Percentiles rank a stretch among this genome's conserved stretches.
These are phyloP conservation scores for Articulospora tetracladia DNA, from an alignment of 495 filamentous ascomycete genomes.

Conservation along the genomic window DNA sequence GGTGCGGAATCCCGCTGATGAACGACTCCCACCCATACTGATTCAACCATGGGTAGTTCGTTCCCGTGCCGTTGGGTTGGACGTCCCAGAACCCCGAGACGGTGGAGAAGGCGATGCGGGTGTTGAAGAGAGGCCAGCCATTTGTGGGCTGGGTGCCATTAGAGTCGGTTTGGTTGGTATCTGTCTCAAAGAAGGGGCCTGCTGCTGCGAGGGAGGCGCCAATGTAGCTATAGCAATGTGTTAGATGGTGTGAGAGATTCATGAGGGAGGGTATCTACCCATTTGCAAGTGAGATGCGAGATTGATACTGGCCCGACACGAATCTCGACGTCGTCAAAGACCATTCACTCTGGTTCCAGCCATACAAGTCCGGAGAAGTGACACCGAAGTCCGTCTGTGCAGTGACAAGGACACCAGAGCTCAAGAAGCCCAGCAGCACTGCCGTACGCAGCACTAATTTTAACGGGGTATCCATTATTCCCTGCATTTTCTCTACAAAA, in stretches of 20 bases:
- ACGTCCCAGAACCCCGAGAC: slow-evolving; percentile 70
- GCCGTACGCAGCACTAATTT: not conserved
- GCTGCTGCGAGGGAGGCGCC: slow-evolving; percentile 52
- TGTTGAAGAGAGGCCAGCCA: slow-evolving; percentile 71
- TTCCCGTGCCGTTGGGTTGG: slow-evolving; percentile 57
- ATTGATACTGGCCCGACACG: slow-evolving; percentile 58
- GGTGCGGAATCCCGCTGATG: slow-evolving; percentile 64
- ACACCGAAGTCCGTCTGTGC: not conserved
- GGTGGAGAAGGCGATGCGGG: slow-evolving; percentile 67
- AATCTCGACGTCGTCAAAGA: slow-evolving; percentile 49
- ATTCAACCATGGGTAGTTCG: slow-evolving; percentile 69
- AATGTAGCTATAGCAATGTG: slow-evolving; percentile 30
- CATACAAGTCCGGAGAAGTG: slow-evolving; percentile 15
- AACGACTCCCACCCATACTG: slow-evolving; percentile 65
- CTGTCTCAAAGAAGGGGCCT: slow-evolving; percentile 69
- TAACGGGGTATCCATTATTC: not conserved
- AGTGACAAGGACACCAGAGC: not conserved
- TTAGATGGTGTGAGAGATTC: not conserved
- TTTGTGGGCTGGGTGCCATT: slow-evolving; percentile 48
- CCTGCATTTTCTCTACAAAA: not conserved
- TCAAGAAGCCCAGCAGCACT: slow-evolving; percentile 5
- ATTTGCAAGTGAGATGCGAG: slow-evolving; percentile 60
- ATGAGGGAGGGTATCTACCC: slow-evolving; percentile 24
- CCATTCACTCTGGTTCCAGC: slow-evolving; percentile 66
- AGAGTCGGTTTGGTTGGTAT: slow-evolving; percentile 33